Evolutionary conservation across 2,329 filamentous ascomycete genomes (phyloP), one percentile per base, ranked within the genome.

Genomic region (Cordyceps tenuipes): DNA sequence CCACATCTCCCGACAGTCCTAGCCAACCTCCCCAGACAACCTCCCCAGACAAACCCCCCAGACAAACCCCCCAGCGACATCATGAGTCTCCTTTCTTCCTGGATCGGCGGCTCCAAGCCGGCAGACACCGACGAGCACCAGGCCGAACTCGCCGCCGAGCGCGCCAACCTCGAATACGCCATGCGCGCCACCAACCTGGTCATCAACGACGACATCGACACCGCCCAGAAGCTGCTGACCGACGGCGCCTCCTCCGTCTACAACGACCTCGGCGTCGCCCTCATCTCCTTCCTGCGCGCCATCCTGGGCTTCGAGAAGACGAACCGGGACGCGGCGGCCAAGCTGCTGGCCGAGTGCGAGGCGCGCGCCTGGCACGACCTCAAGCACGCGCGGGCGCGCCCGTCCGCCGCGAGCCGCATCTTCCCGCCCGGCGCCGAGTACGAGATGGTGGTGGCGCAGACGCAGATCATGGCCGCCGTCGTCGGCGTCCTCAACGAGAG

Each of bases 261-360:
- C 70, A 94, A 99, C 73, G 78, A 88, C 76, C 80, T 97, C 39
- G 92, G 91, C 34, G 80, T 87, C 65, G 88, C 90, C 57, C 86
- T 96, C 39, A 86, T 91, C 21, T 85, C 84, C 49, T 97, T 97
- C 71, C 86, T 97, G 73, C 82, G 86, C 66, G 91, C 92, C 19
- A 87, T 94, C 2, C 77, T 97, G 1, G 92, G 92, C 2, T 94
- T 96, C 67, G 94, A 97, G 74, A 92, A 95, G 72, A 86, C 94
- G 3, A 81, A 95, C 65, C 94, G 97, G 88, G 85, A 84, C 60
- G 86, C 95, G 76, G 91, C 94, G 23, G 84, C 85, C 15, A 81
- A 84, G 29, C 82, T 84, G 53, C 79, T 99, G 29, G 81, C 80
- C 55, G 84, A 88, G 49, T 90, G 90, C 60, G 93, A 97, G 75